Base-by-base conservation (phyloP, 2,329 filamentous ascomycete genomes). In the Karstenula rhodostoma region DNA sequence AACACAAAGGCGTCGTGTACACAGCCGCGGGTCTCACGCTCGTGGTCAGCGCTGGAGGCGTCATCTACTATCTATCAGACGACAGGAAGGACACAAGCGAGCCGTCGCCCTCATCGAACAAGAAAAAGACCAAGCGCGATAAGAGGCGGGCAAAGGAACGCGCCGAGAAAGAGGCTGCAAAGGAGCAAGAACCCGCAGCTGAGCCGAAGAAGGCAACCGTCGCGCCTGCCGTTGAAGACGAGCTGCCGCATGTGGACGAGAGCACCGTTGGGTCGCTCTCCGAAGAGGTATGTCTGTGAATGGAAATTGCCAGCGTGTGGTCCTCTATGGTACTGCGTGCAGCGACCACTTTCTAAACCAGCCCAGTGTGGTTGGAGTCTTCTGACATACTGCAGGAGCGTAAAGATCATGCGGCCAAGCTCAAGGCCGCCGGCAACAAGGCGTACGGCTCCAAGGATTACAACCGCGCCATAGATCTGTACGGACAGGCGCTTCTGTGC, bases 391-490 rank as follows among this genome's bases (percentile, higher is more conserved):
- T 57, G 81, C 60, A 94, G 80, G 88, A 96, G 77, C 89, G 92
- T 67, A 93, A 94, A 77, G 89, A 93, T 59, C 95, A 92, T 79
- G 93, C 95, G 35, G 89, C 89, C 60, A 96, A 96, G 83, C 84
- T 99, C 69, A 99, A 99, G 85, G 92, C 92, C 63, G 91, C 92
- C 29, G 95, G 95, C 62, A 99, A 99, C 85, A 96, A 95, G 82
- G 93, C 95, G 8, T 99, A 97, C 74, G 93, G 93, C 62, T 89
- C 89, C 69, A 98, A 97, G 82, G 91, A 96, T 74, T 97, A 97
- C 82, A 90, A 93, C 80, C 89, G 88, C 72, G 95, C 95, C 68
- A 99, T 99, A 76, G 91, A 94, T 4, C 88, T 99, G 37, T 99
- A 99, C 82, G 92, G 92, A 68, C 92, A 96, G 82, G 95, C 95